These are phyloP conservation scores for Zygoascus sp. DNA, from an alignment of 1,139 yeast species.

Conservation along the genomic window DNA sequence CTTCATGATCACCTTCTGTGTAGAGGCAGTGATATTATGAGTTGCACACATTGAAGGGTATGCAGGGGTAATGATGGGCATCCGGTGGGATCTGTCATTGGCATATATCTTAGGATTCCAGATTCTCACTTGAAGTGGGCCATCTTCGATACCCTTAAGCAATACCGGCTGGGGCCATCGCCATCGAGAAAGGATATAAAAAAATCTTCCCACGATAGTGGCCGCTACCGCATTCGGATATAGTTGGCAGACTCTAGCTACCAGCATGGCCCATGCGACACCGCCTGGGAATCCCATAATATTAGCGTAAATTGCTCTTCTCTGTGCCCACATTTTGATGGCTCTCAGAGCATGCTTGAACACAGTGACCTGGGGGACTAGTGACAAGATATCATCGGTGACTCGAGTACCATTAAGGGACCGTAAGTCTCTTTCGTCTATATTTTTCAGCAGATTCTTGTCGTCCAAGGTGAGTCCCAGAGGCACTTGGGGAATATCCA, in stretches of 20 bases:
- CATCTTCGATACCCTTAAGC: conserved; percentile 89
- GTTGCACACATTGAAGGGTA: conserved; percentile 99
- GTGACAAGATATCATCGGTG: conserved; percentile 81
- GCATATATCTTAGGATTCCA: conserved; percentile 95
- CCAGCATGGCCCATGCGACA: conserved; percentile 99
- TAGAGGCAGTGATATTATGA: conserved; percentile 85
- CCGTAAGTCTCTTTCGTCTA: conserved; percentile 87
- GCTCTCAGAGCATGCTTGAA: conserved; percentile 91
- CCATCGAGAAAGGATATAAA: conserved; percentile 84
- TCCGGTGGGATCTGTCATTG: conserved; percentile 80
- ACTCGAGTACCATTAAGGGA: conserved; percentile 95
- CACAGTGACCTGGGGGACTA: conserved; percentile 90
- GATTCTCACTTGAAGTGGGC: conserved; percentile 90
- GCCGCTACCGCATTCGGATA: conserved; percentile 97
- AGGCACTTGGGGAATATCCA: conserved; percentile 82
- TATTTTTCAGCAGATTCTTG: conserved; percentile 73
- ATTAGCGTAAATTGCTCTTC: conserved; percentile 89
- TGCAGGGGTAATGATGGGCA: conserved; percentile 99
- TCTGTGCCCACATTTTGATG: conserved; percentile 94
- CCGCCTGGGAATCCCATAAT: conserved; percentile 99
- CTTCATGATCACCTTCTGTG: conserved; percentile 69
- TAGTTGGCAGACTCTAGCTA: conserved; percentile 91
- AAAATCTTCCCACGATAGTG: conserved; percentile 80
- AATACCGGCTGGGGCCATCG: conserved; percentile 98
- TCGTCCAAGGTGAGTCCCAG: conserved; percentile 68